These are phyloP conservation scores for Trichoderma atrobrunneum DNA, from an alignment of 2,329 filamentous ascomycete genomes.

Conservation along the genomic window DNA sequence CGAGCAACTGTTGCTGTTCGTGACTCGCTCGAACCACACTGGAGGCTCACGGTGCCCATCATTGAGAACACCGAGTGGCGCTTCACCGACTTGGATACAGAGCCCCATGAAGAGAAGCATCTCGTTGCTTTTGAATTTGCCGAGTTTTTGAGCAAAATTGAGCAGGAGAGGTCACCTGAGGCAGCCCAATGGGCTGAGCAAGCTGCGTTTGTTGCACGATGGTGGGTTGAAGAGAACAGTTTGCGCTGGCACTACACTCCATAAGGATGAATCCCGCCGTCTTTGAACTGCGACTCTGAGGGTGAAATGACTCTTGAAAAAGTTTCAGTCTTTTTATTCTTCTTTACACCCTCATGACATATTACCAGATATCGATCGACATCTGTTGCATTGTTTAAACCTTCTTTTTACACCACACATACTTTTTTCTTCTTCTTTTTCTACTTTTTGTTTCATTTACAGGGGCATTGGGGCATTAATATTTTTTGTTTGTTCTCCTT, in stretches of 20 bases:
- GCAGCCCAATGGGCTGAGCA: constrained; percentile 24
- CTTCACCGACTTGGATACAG: constrained; percentile 24
- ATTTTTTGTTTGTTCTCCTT: neutral
- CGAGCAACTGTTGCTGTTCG: constrained; percentile 28
- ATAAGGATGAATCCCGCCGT: neutral
- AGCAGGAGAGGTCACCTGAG: constrained; percentile 19
- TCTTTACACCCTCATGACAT: constrained; percentile 5
- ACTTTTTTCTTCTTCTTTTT: neutral
- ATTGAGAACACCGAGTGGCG: constrained; percentile 29
- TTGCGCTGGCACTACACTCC: constrained; percentile 25
- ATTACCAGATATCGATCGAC: neutral
- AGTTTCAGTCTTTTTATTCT: neutral
- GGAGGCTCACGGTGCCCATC: constrained; percentile 28
- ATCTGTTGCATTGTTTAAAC: neutral
- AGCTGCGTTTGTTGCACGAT: constrained; percentile 24
- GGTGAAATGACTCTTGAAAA: neutral
- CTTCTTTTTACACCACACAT: neutral
- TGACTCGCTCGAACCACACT: constrained; percentile 24
- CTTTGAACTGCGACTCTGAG: neutral
- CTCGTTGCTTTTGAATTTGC: constrained; percentile 24
- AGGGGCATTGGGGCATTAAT: constrained; percentile 16
- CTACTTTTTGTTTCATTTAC: neutral
- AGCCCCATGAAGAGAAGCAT: constrained; percentile 24
- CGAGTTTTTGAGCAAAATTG: constrained; percentile 19
- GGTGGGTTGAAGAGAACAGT: constrained; percentile 27